These are phyloP conservation scores for Geotrichum europaeum DNA, from an alignment of 1,139 yeast genomes.

Conservation along the genomic window DNA sequence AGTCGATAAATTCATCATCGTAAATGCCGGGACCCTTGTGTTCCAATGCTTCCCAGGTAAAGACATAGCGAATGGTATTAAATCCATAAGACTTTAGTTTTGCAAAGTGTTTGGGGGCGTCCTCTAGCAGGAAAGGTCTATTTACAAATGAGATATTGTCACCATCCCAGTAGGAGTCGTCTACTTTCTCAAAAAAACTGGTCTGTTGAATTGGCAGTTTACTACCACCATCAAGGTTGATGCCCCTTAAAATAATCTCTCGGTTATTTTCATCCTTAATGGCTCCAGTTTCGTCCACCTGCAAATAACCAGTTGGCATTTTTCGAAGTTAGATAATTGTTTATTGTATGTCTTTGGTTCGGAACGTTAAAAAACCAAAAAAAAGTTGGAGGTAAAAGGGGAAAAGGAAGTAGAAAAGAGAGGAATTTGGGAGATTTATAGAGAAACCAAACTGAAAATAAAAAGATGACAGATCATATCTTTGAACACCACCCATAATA, in stretches of 20 bases:
- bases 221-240: slow-evolving; percentile 65
- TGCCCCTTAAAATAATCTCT: slow-evolving; percentile 60
- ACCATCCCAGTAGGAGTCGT: slow-evolving; percentile 57
- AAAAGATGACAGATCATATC: not conserved
- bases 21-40: slow-evolving; percentile 82
- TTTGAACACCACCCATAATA: not conserved
- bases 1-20: slow-evolving; percentile 70
- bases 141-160: slow-evolving; percentile 74
- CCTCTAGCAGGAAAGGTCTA: slow-evolving; percentile 69
- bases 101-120: slow-evolving; percentile 61
- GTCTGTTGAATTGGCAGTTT: slow-evolving; percentile 59
- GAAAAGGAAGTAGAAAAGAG: not conserved
- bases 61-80: slow-evolving; percentile 66
- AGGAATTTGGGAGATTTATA: not conserved
- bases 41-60: slow-evolving; percentile 92
- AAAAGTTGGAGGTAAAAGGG: not conserved
- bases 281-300: slow-evolving; percentile 42
- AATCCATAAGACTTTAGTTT: slow-evolving; percentile 77
- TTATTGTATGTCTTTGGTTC: not conserved
- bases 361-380: not conserved
- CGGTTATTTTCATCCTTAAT: slow-evolving; percentile 55
- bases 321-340: not conserved
- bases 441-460: not conserved
- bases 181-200: slow-evolving; percentile 20
- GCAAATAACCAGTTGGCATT: slow-evolving; percentile 11